phyloP scores from a whole-genome alignment of 805 yeast species.

The Saccharomyces paradoxus region DNA sequence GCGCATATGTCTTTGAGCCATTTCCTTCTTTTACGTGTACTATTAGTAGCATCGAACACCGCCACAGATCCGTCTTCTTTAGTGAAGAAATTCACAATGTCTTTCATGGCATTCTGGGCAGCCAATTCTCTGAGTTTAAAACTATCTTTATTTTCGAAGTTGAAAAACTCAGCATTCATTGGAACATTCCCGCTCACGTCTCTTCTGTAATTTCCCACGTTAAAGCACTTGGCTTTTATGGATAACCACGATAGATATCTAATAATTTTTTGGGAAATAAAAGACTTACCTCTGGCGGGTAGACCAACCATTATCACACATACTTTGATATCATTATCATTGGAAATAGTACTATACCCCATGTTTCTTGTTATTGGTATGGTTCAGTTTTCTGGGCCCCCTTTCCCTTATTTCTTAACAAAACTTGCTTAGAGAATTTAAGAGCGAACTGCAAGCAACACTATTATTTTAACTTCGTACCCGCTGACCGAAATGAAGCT shows the following conservation, averaged over 20 bases:
- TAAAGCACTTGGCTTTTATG: constrained; percentile 77
- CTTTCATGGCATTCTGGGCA: constrained; percentile 60
- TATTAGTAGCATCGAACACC: constrained; percentile 87
- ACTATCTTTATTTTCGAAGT: constrained; percentile 57
- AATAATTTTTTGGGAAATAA: constrained; percentile 89
- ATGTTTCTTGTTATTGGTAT: constrained; percentile 2
- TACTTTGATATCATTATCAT: constrained; percentile 52
- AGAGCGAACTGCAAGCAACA: not conserved
- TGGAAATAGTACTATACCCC: constrained; percentile 33
- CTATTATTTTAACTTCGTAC: not conserved
- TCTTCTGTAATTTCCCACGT: constrained; percentile 81
- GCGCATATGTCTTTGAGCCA: constrained; percentile 54
- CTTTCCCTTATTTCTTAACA: not conserved
- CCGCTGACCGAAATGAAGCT: not conserved
- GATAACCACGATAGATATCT: constrained; percentile 90
- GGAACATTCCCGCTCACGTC: constrained; percentile 41
- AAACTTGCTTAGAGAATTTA: not conserved
- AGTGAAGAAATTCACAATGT: constrained; percentile 80
- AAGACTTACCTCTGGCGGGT: constrained; percentile 89
- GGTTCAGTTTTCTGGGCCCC: not conserved
- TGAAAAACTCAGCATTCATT: constrained; percentile 64
- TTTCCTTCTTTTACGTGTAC: constrained; percentile 63
- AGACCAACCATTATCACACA: constrained; percentile 86
- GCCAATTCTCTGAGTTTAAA: constrained; percentile 58
- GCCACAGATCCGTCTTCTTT: constrained; percentile 83